phyloP scores from a whole-genome alignment of 2,329 filamentous ascomycete genomes.

The Diaporthe australafricana region DNA sequence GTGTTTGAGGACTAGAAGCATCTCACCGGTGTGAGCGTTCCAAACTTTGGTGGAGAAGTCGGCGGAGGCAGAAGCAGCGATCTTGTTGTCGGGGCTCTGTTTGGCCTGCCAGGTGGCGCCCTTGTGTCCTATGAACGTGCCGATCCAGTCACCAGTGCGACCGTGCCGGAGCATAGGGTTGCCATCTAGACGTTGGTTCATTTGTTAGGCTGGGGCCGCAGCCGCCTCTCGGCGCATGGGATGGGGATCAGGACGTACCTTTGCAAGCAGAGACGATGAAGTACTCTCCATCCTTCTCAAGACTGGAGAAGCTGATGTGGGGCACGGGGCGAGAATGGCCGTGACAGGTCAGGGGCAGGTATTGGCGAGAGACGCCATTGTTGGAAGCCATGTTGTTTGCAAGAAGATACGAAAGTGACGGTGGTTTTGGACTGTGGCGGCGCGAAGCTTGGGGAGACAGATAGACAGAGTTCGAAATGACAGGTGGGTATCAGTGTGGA shows the following conservation, averaged over 20 bases:
- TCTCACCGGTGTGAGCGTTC: conserved; percentile 95
- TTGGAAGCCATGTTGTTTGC: conserved; percentile 43
- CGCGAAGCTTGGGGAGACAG: conserved; percentile 38
- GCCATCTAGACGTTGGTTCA: conserved; percentile 72
- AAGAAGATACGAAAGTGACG: not conserved
- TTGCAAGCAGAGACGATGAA: conserved; percentile 96
- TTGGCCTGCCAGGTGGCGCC: conserved; percentile 97
- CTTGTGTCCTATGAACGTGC: conserved; percentile 98
- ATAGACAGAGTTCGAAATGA: conserved; percentile 21
- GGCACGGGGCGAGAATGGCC: conserved; percentile 93
- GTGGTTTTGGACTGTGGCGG: not conserved
- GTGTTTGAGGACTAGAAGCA: conserved; percentile 87
- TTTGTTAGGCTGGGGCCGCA: not conserved
- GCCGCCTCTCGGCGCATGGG: not conserved
- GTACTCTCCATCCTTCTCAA: conserved; percentile 85
- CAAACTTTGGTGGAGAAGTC: conserved; percentile 98
- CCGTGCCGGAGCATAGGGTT: conserved; percentile 99
- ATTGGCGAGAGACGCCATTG: conserved; percentile 58
- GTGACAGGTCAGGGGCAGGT: conserved; percentile 92
- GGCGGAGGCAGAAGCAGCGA: conserved; percentile 92
- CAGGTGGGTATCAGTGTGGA: conserved; percentile 17
- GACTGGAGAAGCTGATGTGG: conserved; percentile 88
- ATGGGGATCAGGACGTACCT: conserved; percentile 58
- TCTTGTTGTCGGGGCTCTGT: conserved; percentile 86
- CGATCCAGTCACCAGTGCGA: conserved; percentile 96